A percentile compares a stretch with the other conserved stretches of the same genome.
phyloP scores from a whole-genome alignment of 2,329 filamentous ascomycete species.

The Talaromyces verruculosus region DNA sequence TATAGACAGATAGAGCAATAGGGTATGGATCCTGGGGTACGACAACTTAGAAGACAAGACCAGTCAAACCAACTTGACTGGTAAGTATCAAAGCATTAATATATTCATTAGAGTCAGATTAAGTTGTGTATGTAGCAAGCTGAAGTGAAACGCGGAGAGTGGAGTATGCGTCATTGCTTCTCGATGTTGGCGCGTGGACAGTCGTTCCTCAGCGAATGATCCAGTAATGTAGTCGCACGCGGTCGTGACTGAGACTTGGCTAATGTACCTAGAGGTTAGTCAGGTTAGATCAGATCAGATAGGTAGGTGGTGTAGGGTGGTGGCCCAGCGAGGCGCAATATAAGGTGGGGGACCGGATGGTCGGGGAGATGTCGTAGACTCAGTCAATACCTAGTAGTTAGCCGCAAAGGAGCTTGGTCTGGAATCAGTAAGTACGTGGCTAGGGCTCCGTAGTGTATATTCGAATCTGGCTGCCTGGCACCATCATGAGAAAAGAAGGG shows the following conservation, averaged over 20 bases:
- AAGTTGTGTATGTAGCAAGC: neutral
- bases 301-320: neutral
- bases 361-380: neutral
- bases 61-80: no score
- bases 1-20: constrained; percentile 2
- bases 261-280: constrained; percentile 1
- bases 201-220: constrained; percentile 1
- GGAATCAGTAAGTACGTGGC: neutral
- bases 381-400: neutral
- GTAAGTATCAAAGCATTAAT: no score
- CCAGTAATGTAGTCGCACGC: constrained; percentile 3
- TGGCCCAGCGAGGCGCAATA: neutral
- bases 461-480: neutral
- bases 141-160: neutral
- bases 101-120: no score
- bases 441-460: neutral
- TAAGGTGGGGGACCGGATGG: neutral
- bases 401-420: neutral
- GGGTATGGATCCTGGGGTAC: neutral
- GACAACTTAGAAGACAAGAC: neutral
- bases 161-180: constrained; percentile 1
- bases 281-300: constrained; percentile 1
- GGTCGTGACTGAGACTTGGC: neutral
- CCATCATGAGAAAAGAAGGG: neutral
- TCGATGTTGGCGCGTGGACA: neutral